Conservation (phyloP, 805 yeast genomes). For the Pichia nanzhaoensis region DNA sequence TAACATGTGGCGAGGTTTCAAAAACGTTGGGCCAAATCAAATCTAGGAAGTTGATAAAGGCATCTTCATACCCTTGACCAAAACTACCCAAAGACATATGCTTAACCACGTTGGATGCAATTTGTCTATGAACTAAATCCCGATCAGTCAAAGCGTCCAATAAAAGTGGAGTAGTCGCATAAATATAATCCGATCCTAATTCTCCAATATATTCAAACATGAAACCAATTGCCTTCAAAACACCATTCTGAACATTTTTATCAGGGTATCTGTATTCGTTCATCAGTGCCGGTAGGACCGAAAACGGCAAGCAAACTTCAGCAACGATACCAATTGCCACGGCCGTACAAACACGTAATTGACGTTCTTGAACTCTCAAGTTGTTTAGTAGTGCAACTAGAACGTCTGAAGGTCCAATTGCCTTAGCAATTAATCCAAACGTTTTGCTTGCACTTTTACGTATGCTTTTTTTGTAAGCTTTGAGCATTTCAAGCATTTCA, state of each 20-base stretch:
- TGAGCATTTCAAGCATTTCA: conserved; percentile 82
- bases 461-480: conserved; percentile 69
- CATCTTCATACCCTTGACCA: conserved; percentile 73
- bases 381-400: conserved; percentile 77
- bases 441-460: conserved; percentile 83
- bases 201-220: conserved; percentile 89
- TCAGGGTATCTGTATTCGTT: conserved; percentile 93
- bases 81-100: conserved; percentile 75
- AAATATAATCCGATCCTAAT: conserved; percentile 72
- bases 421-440: conserved; percentile 84
- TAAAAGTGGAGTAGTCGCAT: conserved; percentile 67
- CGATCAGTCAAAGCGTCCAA: conserved; percentile 89
- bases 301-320: conserved; percentile 85
- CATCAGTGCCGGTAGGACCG: conserved; percentile 91
- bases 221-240: conserved; percentile 82
- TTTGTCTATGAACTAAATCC: conserved; percentile 90
- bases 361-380: conserved; percentile 89
- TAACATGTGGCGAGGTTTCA: conserved; percentile 95
- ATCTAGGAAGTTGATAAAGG: conserved; percentile 77
- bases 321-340: conserved; percentile 98
- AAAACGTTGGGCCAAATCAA: conserved; percentile 80
- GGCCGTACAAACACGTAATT: conserved; percentile 92
- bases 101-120: conserved; percentile 81
- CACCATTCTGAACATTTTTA: conserved; percentile 91
- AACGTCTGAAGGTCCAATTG: conserved; percentile 95